Conservation (phyloP, 345 rosid genomes). For the Laguncularia racemosa region DNA sequence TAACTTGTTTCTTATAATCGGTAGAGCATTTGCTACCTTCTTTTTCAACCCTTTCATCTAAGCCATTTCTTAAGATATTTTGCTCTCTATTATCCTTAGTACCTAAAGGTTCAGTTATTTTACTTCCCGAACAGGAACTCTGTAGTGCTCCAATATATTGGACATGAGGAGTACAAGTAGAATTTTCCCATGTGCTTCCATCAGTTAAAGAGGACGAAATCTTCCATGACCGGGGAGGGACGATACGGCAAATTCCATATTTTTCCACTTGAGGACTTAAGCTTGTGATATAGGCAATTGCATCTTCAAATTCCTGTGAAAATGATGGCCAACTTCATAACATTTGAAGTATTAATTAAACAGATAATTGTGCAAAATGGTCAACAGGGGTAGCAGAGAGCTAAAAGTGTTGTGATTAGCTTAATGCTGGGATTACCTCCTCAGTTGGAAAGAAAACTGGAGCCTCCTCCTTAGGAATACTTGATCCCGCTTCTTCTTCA, state of each 20-base stretch:
- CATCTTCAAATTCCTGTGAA: constrained; percentile 64
- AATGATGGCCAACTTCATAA: not conserved
- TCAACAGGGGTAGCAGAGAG: too few species aligned
- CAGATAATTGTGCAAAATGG: not conserved
- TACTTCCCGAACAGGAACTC: constrained; percentile 15
- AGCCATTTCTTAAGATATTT: constrained; percentile 9
- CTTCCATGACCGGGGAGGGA: constrained; percentile 74
- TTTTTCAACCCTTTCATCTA: constrained; percentile 13
- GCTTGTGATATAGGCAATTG: constrained; percentile 50
- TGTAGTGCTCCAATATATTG: constrained; percentile 42
- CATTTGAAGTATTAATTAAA: not conserved
- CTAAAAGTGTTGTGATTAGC: too few species aligned
- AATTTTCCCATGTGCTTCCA: constrained; percentile 36
- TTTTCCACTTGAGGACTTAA: constrained; percentile 40
- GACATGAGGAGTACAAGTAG: constrained; percentile 31
- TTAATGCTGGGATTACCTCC: constrained; percentile 35
- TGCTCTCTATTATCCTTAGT: constrained; percentile 12
- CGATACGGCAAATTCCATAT: constrained; percentile 66
- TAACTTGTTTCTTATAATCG: constrained; percentile 19
- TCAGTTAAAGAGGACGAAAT: constrained; percentile 47
- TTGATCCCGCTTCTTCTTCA: constrained; percentile 24
- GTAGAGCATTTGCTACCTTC: constrained; percentile 11
- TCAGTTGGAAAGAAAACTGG: constrained; percentile 59
- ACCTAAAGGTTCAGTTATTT: constrained; percentile 15
- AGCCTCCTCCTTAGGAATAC: constrained; percentile 49